Evolutionary conservation across 2,329 filamentous ascomycete genomes (phyloP), one percentile per base, ranked within the genome.

Genomic region (Diaporthe aspalathi): DNA sequence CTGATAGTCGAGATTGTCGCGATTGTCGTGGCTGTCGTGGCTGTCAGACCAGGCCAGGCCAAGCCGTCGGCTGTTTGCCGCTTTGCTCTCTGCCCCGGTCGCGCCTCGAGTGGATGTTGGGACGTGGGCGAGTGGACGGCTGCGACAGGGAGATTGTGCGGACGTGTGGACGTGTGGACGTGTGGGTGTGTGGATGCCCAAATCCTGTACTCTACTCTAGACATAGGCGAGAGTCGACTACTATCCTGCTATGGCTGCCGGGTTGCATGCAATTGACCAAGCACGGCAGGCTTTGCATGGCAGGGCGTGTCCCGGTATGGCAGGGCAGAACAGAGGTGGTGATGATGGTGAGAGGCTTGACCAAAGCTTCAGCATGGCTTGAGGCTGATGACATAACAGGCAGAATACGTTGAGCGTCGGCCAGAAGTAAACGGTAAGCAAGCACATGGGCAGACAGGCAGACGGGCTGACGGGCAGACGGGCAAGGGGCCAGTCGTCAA

Each of bases 1-100:
- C 35, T 63, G 60, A 49, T 63, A 24, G 60, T 35, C 43, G 22
- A 24, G 60, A 54, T 54, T 67, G 65, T 35, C 50, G 38, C 24
- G 60, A 65, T 35, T 24, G 27, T 54, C 32, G 32, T 43, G 49
- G 32, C 49, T n/a, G 49, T 27, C 65, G 22, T 53, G 65, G 52
- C 50, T 67, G 45, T 50, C 60, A 38, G 43, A 35, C 45, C 45
- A 50, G 60, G 29, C 45, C 60, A 50, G 45, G 27, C 57, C 40
- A 47, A 35, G 57, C 29, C 27, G 57, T 63, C 43, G 57, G 43
- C 17, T 49, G 29, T 63, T 49, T 63, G 20, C 57, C 60, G 60
- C 29, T 38, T 14, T 32, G 11, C 35, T 12, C 53, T 50, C 50
- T 56, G 32, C 9, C 17, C 20, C 22, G 3, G 35, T 60, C 35